phyloP scores from a whole-genome alignment of 2,329 filamentous ascomycete genomes.

The Leptographium radiaticola region DNA sequence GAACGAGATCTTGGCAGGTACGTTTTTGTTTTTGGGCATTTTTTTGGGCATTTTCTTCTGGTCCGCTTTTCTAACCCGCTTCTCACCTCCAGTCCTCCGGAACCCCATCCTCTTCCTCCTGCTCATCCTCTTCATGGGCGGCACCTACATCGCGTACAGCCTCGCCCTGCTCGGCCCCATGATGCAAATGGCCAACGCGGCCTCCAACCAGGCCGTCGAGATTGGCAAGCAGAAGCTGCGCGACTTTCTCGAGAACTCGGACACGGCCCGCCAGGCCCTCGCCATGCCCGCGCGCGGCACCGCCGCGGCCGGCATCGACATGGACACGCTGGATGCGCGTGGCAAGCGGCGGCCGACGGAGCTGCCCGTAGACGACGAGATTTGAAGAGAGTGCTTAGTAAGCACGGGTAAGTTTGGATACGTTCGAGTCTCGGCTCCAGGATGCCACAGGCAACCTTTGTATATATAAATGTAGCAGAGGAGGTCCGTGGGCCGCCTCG shows the following conservation, averaged over 20 bases:
- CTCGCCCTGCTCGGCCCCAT: constrained; percentile 95
- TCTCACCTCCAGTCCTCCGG: constrained; percentile 50
- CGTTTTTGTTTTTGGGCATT: constrained; percentile 24
- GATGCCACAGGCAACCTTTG: not conserved
- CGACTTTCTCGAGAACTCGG: constrained; percentile 80
- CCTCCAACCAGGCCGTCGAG: constrained; percentile 71
- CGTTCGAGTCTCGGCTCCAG: no score
- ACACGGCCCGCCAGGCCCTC: constrained; percentile 71
- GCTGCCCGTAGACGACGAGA: constrained; percentile 38
- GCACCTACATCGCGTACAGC: constrained; percentile 79
- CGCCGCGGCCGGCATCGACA: constrained; percentile 26
- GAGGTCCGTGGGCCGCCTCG: no score
- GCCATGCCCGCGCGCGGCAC: constrained; percentile 48
- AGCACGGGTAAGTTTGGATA: no score
- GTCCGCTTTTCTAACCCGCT: not conserved
- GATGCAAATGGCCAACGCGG: constrained; percentile 86
- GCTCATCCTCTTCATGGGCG: constrained; percentile 61
- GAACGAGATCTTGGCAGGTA: constrained; percentile 95
- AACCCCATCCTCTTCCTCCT: constrained; percentile 91
- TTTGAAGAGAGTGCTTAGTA: constrained; percentile 19
- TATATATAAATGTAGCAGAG: not conserved
- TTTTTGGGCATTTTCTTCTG: constrained; percentile 5
- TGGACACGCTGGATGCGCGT: constrained; percentile 47
- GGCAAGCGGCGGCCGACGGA: constrained; percentile 34
- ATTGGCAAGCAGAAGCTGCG: constrained; percentile 85